phyloP scores from a whole-genome alignment of 2,329 filamentous ascomycete genomes.

The Alternaria solani region DNA sequence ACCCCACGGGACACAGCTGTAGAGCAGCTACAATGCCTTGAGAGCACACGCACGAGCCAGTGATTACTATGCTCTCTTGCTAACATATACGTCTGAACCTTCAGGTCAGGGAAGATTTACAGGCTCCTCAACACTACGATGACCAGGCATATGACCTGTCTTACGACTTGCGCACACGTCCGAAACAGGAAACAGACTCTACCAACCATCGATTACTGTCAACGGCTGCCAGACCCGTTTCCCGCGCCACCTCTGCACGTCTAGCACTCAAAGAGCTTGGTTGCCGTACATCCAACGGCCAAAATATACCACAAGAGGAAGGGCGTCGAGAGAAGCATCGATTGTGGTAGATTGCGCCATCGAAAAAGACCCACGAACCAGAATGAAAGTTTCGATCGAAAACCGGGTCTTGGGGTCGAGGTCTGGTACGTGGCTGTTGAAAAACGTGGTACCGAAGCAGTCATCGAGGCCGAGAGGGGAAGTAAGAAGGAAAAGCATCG shows the following conservation, averaged over 20 bases:
- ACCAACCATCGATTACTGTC: constrained; percentile 7
- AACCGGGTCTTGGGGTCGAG: neutral
- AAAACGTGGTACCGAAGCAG: constrained; percentile 3
- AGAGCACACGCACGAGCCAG: neutral
- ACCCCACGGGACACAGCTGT: neutral
- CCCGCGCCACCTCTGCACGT: neutral
- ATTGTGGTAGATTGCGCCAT: constrained; percentile 12
- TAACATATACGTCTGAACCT: neutral
- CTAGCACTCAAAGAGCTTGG: neutral
- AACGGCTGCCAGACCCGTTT: constrained; percentile 12
- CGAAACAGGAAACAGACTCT: constrained; percentile 3
- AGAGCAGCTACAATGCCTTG: neutral
- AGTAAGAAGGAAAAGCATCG: neutral
- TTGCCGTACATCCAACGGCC: neutral
- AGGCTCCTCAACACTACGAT: neutral
- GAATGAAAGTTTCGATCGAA: neutral
- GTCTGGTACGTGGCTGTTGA: neutral
- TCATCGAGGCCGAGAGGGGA: constrained; percentile 1
- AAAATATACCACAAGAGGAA: constrained; percentile 11
- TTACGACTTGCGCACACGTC: neutral
- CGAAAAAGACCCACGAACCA: constrained; percentile 7
- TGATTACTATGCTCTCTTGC: neutral
- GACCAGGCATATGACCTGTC: neutral
- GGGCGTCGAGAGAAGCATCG: neutral
- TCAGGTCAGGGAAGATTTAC: neutral